Evolutionary conservation across 2,329 filamentous ascomycete species (phyloP).

Genomic region (Zopfia rhizophila): DNA sequence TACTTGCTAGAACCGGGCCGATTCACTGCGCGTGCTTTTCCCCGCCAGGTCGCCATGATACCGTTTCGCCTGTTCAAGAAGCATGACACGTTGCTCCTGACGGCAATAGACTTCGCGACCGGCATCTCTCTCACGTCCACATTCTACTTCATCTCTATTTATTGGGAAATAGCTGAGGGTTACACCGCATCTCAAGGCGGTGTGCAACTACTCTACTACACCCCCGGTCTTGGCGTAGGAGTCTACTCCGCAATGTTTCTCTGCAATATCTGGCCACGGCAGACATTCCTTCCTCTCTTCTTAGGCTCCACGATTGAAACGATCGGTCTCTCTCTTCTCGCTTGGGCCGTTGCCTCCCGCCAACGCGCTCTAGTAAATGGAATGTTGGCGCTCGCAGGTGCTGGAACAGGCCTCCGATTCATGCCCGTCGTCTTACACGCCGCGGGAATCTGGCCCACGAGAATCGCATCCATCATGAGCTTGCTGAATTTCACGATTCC

Average conservation of each 20-base stretch:
- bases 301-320: conserved; percentile 61
- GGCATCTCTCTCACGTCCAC: conserved; percentile 67
- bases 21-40: conserved; percentile 59
- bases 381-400: conserved; percentile 73
- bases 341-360: conserved; percentile 65
- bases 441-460: conserved; percentile 68
- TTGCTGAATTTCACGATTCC: conserved; percentile 69
- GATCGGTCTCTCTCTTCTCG: conserved; percentile 67
- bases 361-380: conserved; percentile 66
- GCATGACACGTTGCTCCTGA: conserved; percentile 70
- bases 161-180: conserved; percentile 71
- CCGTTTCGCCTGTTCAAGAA: conserved; percentile 68
- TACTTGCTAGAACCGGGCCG: conserved; percentile 64
- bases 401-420: conserved; percentile 71
- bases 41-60: conserved; percentile 70
- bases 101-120: conserved; percentile 69
- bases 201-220: conserved; percentile 67
- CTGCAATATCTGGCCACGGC: conserved; percentile 69
- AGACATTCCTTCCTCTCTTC: conserved; percentile 70
- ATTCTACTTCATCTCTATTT: conserved; percentile 75
- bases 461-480: conserved; percentile 68
- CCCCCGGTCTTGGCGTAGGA: conserved; percentile 70
- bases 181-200: conserved; percentile 56
- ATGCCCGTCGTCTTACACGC: conserved; percentile 73
- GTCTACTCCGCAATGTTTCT: conserved; percentile 67